phyloP scores from a whole-genome alignment of 2,329 filamentous ascomycete genomes.

The Calonectria hawksworthii region DNA sequence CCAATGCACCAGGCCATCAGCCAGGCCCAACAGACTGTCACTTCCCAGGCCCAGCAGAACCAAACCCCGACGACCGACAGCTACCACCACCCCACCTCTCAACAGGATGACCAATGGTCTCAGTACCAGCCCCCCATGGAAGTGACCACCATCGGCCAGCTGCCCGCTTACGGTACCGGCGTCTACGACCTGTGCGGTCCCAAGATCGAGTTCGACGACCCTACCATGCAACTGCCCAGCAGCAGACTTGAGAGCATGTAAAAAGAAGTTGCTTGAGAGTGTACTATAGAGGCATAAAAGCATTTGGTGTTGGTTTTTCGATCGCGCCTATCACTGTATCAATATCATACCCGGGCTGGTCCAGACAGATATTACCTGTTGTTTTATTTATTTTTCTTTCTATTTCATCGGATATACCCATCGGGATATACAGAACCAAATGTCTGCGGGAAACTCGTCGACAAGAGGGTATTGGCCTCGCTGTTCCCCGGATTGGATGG shows the following conservation, averaged over 20 bases:
- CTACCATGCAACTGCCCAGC: conserved; percentile 71
- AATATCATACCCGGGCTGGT: conserved; percentile 43
- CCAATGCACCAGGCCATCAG: conserved; percentile 55
- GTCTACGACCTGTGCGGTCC: conserved; percentile 67
- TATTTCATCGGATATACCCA: conserved; percentile 48
- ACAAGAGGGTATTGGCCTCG: conserved; percentile 16
- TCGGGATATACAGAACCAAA: conserved; percentile 48
- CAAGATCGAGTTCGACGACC: conserved; percentile 72
- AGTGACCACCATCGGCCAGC: conserved; percentile 66
- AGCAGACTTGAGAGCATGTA: conserved; percentile 70
- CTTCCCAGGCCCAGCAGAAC: conserved; percentile 51
- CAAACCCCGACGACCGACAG: conserved; percentile 46
- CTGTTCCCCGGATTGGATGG: conserved; percentile 26
- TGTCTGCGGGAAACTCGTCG: conserved; percentile 8
- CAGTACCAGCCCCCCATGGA: conserved; percentile 71
- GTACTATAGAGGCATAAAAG: conserved; percentile 17
- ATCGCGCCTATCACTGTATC: conserved; percentile 41
- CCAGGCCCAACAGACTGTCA: conserved; percentile 51
- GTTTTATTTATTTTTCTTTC: conserved; percentile 38
- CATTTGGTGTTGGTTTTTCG: conserved; percentile 26
- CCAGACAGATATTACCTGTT: conserved; percentile 37
- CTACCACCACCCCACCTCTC: conserved; percentile 55
- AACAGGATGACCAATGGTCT: conserved; percentile 68
- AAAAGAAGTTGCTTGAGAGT: conserved; percentile 32
- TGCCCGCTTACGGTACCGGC: conserved; percentile 64